Percentiles rank a stretch among this genome's conserved stretches.
phyloP scores from a whole-genome alignment of 2,329 filamentous ascomycete species.

The Penicillium sp. region DNA sequence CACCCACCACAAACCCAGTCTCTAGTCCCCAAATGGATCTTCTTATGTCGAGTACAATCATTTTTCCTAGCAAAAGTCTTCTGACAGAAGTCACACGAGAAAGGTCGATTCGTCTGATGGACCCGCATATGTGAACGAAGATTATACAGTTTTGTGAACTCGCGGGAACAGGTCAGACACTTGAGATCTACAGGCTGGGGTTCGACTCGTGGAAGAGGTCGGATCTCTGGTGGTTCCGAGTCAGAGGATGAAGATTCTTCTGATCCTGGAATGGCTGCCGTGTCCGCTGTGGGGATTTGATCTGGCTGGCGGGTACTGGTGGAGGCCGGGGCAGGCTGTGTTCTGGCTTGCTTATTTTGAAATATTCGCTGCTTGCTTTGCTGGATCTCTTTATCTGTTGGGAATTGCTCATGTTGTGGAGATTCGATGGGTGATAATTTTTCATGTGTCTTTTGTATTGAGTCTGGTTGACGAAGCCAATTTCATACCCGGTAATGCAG shows the following conservation, averaged over 20 bases:
- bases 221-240: neutral
- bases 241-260: neutral
- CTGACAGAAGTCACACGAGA: neutral
- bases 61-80: neutral
- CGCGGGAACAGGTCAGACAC: neutral
- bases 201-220: neutral
- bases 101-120: neutral
- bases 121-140: neutral
- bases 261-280: neutral
- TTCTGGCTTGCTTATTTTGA: neutral
- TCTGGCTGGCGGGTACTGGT: neutral
- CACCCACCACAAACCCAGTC: conserved; percentile 2
- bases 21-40: neutral
- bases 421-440: neutral
- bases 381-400: conserved; percentile 1
- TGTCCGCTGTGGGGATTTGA: neutral
- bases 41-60: neutral
- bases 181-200: neutral
- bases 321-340: neutral
- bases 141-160: neutral
- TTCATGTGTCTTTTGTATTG: conserved; percentile 4
- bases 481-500: neutral
- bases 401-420: neutral
- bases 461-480: neutral
- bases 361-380: neutral